Percentiles rank a stretch among this genome's conserved stretches.
Conservation (phyloP, 2,329 filamentous ascomycete species). For the Diplodia mutila region DNA sequence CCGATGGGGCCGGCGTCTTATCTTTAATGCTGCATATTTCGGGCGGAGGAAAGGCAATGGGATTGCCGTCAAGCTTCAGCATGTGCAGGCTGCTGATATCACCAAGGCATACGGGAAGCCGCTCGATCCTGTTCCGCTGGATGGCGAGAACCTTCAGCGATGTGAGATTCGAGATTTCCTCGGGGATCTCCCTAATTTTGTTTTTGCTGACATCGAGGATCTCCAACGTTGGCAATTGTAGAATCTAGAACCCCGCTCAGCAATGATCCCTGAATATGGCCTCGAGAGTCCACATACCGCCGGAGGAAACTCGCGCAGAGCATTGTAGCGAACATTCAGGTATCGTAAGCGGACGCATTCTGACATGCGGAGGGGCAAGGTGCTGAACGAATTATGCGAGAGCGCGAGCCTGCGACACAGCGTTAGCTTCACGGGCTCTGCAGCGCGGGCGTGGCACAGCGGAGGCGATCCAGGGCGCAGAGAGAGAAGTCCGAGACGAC, state of each 20-base stretch:
- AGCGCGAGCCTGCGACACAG: slow-evolving; percentile 66
- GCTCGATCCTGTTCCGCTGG: slow-evolving; percentile 82
- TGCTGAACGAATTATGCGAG: slow-evolving; percentile 75
- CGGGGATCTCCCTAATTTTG: slow-evolving; percentile 75
- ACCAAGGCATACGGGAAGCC: slow-evolving; percentile 79
- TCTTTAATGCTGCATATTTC: slow-evolving; percentile 49
- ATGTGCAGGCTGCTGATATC: slow-evolving; percentile 90
- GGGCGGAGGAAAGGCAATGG: slow-evolving; percentile 72
- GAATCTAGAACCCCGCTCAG: slow-evolving; percentile 63
- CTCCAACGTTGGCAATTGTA: slow-evolving; percentile 82
- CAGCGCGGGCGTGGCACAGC: slow-evolving; percentile 6
- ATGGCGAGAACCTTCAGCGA: slow-evolving; percentile 89
- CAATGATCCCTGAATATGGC: slow-evolving; percentile 28
- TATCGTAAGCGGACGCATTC: slow-evolving; percentile 80
- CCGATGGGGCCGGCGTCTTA: slow-evolving; percentile 50
- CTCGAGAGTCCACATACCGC: slow-evolving; percentile 54
- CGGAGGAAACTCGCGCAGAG: slow-evolving; percentile 68
- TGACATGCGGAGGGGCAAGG: slow-evolving; percentile 71
- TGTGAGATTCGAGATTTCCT: slow-evolving; percentile 76
- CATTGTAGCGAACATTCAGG: slow-evolving; percentile 78
- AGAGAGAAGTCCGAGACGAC: not conserved
- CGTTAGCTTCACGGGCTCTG: slow-evolving; percentile 13
- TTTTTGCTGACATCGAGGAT: slow-evolving; percentile 93
- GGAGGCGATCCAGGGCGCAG: slow-evolving; percentile 1
- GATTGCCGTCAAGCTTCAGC: slow-evolving; percentile 87